Percentiles rank a stretch among this genome's conserved stretches.
Evolutionary conservation across 768 basidiomycete genomes (phyloP).

Genomic region (Cubamyces sp.): DNA sequence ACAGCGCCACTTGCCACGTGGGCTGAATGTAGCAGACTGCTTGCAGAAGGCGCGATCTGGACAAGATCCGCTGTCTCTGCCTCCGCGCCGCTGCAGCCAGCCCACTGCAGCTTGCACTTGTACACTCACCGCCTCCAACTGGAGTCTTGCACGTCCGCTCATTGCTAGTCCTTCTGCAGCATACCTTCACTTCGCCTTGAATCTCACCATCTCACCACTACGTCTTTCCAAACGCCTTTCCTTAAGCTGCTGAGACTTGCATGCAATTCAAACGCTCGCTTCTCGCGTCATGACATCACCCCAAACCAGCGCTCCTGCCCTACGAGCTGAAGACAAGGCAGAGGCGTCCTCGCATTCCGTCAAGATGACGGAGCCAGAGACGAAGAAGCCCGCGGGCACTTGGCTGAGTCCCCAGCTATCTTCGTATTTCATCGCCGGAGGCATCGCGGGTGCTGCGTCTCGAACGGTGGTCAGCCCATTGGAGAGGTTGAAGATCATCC

Average conservation of each 20-base stretch:
- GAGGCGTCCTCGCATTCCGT: constrained; percentile 10
- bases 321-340: constrained; percentile 9
- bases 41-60: constrained; percentile 14
- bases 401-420: constrained; percentile 41
- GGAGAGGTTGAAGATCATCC: constrained; percentile 94
- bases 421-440: constrained; percentile 60
- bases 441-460: constrained; percentile 66
- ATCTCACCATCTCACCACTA: neutral
- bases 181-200: neutral
- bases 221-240: neutral
- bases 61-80: constrained; percentile 19
- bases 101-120: constrained; percentile 1
- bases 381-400: constrained; percentile 18
- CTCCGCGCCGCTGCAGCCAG: constrained; percentile 9
- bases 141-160: neutral
- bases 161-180: neutral
- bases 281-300: constrained; percentile 30
- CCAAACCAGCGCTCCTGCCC: constrained; percentile 15
- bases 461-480: constrained; percentile 92
- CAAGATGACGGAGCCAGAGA: constrained; percentile 21
- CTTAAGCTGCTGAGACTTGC: neutral
- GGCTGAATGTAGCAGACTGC: neutral
- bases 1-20: constrained; percentile 15
- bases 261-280: constrained; percentile 14
- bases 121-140: constrained; percentile 4